Evolutionary conservation across 225 moss, liverwort and hornwort species (phyloP), one percentile per base, ranked within the genome.

Genomic region (Takakia lepidozioides): DNA sequence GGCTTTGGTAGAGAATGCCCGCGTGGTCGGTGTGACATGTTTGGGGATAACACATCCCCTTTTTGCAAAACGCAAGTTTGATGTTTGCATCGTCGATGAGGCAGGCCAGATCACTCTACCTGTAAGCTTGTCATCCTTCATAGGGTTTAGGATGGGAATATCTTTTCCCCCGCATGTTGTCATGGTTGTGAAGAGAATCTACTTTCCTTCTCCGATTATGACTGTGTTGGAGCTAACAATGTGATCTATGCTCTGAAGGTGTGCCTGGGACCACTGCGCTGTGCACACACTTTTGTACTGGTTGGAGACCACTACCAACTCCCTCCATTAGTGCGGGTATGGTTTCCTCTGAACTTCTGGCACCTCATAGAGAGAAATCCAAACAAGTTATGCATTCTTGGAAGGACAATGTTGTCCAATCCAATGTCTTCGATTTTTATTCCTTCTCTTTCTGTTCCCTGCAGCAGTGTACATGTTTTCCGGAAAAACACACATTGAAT

Each of bases 301-400:
- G 78, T 78, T 23, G 78, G 78, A 18, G 78, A 78, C 49, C 78
- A 73, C 55, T 78, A 78, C 54, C 78, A 78, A 45, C 78, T 78
- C 19, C 78, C 78, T 61, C 78, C 78, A 3, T 51, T 78, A 49
- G 78, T 78, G 18, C 64, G 58, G 73, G 78, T 78, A 27, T 61
- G 75, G 3, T 0, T 21, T 43, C 29, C 39, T 3, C 17, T 5
- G 26, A 15, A 2, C 26, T 13, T 19, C 22, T 20, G 14, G 32
- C 13, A 0, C 17, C 6, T 48, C 2, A 2, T 14, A 34, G 9
- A 24, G 20, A 16, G 26, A n/a, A 32, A 5, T 23, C 3, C n/a
- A n/a, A n/a, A n/a, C n/a, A n/a, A n/a, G n/a, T n/a, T n/a, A n/a
- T n/a, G n/a, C n/a, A n/a, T n/a, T n/a, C n/a, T n/a, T n/a, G n/a